Base-by-base conservation (phyloP, 306 rosid genomes). In the Bauhinia variegata region DNA sequence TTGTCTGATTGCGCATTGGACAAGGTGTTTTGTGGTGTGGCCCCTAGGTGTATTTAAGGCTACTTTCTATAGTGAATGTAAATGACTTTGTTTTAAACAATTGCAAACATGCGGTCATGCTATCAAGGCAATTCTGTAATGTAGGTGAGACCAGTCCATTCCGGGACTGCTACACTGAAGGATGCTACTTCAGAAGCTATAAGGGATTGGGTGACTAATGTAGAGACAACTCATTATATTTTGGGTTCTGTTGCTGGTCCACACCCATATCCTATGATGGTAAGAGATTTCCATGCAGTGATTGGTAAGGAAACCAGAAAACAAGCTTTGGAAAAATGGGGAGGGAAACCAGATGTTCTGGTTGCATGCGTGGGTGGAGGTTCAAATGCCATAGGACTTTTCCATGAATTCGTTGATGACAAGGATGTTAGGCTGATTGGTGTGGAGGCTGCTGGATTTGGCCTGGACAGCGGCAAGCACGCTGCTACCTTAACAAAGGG, bases 261-360 rank as follows among this genome's bases (percentile, higher is more conserved):
- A 0, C 98, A 93, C 75, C 98, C 98, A 11, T 93, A 93, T 72
- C 98, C 98, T 12, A 89, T 89, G 97, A 93, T 93, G 98, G 98
- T 93, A 5, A 77, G 98, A 70, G 97, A 93, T 65, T 93, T 89
- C 75, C 98, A 93, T 71, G 91, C 89, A 1, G 88, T 93, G 56
- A 93, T 93, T 54, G 98, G 98, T 58, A 82, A 76, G 77, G 98
- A 93, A 81, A 93, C 98, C 58, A 79, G 97, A 86, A 86, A 75
- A 60, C 98, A 93, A 72, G 98, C 98, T 6, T 68, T 88, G 78
- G 97, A 86, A 68, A 93, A 89, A 69, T 93, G 98, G 98, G 98
- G 96, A 72, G 97, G 98, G 60, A 86, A 75, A 58, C 98, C 98
- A 10, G 98, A 89, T 73, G 85, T 93, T 34, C 78, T 93, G 57